Base-by-base conservation (phyloP, 768 basidiomycete species). In the Boletus tylopilopsis region DNA sequence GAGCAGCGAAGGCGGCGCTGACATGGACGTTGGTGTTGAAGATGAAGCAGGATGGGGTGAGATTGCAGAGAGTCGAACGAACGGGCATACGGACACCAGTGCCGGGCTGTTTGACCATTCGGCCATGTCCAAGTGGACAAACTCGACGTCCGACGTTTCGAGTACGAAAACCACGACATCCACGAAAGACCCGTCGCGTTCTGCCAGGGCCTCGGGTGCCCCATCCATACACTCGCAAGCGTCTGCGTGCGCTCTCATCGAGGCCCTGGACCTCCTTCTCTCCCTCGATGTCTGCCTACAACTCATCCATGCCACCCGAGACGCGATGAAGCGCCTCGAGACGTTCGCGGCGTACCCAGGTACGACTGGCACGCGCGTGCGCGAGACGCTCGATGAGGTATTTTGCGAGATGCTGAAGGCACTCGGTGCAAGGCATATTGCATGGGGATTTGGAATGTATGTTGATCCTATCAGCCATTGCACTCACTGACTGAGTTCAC, bases 301-400 rank as follows among this genome's bases (percentile, higher is more conserved):
- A 60, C 78, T 99, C 32, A 94, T 99, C 48, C 94, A 98, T 54
- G 86, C 90, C 0, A 87, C 92, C 61, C 87, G 94, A 44, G 94
- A 96, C 53, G 81, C 87, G 0, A 76, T 94, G 35, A 97, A 98
- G 68, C 82, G 96, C 12, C 84, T 91, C 2, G 93, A 99, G 63
- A 92, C 85, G 3, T 99, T 98, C 65, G 74, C 80, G 0, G 79
- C 78, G 9, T 99, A 96, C 64, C 92, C 94, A 0, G 90, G 92
- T 0, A 78, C 81, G 50, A 91, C 89, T 52, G 95, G 96, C 4
- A 80, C 81, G 53, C 84, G 89, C 4, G 94, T 99, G 2, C 75
- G 84, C 25, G 94, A 97, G 61, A 93, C 93, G 2, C 87, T 97
- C 49, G 94, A 99, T 68, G 95, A 98, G 68, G 71, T 91, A 5